Conservation (phyloP, 805 yeast species). For the Phaffomyces opuntiae region DNA sequence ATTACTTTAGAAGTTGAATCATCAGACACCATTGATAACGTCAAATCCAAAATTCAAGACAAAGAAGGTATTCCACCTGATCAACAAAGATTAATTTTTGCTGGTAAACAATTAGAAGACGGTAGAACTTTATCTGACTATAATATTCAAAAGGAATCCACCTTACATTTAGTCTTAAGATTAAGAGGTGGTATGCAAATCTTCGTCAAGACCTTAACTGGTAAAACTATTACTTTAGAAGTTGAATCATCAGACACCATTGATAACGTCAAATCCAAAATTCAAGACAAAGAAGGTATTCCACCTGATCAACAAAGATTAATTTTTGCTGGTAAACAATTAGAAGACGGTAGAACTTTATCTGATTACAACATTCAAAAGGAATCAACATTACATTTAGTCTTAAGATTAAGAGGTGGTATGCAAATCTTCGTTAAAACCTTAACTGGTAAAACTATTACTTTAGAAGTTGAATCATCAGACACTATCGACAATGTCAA, state of each 20-base stretch:
- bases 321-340: slow-evolving; percentile 38
- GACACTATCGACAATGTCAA: slow-evolving; percentile 89
- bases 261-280: too few relatives aligned
- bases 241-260: too few relatives aligned
- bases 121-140: slow-evolving; percentile 91
- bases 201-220: slow-evolving; percentile 45
- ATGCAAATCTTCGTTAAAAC: slow-evolving; percentile 96
- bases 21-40: too few relatives aligned
- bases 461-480: slow-evolving; percentile 95
- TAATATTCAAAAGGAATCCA: slow-evolving; percentile 92
- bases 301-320: too few relatives aligned
- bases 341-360: slow-evolving; percentile 90
- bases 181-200: slow-evolving; percentile 89
- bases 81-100: too few relatives aligned
- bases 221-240: too few relatives aligned
- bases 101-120: slow-evolving; percentile 68
- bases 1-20: too few relatives aligned
- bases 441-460: slow-evolving; percentile 94
- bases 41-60: too few relatives aligned
- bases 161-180: slow-evolving; percentile 76
- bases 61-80: too few relatives aligned
- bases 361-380: slow-evolving; percentile 93
- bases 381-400: slow-evolving; percentile 82
- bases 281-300: too few relatives aligned
- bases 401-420: slow-evolving; percentile 80